These are phyloP conservation scores for Talaromyces thailandensis DNA, from an alignment of 495 filamentous ascomycete species.

Conservation along the genomic window DNA sequence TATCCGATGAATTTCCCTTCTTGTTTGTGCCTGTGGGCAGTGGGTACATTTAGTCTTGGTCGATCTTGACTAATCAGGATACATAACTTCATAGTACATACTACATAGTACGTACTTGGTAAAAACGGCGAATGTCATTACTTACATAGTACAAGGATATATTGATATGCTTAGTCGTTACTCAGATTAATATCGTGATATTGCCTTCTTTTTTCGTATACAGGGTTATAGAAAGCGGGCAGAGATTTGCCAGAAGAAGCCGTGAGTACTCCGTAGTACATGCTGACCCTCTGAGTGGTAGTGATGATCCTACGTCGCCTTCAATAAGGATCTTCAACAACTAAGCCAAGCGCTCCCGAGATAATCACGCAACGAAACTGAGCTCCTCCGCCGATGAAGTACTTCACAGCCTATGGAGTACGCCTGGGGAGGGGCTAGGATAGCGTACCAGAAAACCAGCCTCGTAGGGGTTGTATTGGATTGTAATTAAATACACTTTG, in stretches of 20 bases:
- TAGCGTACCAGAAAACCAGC: background rate
- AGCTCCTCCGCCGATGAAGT: background rate
- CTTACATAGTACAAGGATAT: background rate
- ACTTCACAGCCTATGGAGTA: too few relatives aligned
- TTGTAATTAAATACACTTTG: background rate
- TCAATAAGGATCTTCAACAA: background rate
- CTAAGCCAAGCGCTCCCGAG: background rate
- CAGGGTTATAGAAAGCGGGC: background rate
- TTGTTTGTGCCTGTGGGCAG: background rate
- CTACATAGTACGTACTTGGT: background rate
- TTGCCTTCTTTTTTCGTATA: background rate
- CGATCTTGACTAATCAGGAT: background rate
- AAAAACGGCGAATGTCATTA: background rate
- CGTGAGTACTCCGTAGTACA: background rate
- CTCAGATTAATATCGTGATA: too few relatives aligned
- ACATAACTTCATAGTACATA: background rate
- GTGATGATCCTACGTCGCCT: background rate
- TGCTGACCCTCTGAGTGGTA: background rate
- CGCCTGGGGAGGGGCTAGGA: background rate
- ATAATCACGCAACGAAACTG: background rate
- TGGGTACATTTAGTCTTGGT: background rate
- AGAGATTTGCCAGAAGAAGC: background rate
- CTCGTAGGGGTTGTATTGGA: background rate
- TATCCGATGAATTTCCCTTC: background rate
- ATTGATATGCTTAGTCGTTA: background rate